Percentiles rank a stretch among this genome's conserved stretches.
phyloP scores from a whole-genome alignment of 805 yeast genomes.

The Ogataea parapolymorpha region DNA sequence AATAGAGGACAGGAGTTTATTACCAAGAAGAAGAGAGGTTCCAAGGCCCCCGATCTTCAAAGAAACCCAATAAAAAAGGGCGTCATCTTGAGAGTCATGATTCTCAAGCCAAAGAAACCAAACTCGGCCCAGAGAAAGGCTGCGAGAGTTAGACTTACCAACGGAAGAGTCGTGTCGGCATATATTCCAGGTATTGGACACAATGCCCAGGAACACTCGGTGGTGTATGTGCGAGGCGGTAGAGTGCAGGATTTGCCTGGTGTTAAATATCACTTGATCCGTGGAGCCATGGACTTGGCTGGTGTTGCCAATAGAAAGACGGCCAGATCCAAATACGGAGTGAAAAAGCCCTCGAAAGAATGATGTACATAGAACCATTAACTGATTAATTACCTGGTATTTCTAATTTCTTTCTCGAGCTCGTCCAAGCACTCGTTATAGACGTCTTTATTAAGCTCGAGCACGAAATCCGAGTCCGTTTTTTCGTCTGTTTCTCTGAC shows the following conservation, averaged over 20 bases:
- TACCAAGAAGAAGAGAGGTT: slow-evolving; percentile 36
- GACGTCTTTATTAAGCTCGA: slow-evolving; percentile 33
- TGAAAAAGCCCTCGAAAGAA: slow-evolving; percentile 67
- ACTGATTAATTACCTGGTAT: slow-evolving; percentile 6
- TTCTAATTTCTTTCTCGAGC: slow-evolving; percentile 41
- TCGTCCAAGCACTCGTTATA: slow-evolving; percentile 45
- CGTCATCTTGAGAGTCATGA: slow-evolving; percentile 90
- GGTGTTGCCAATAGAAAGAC: slow-evolving; percentile 93
- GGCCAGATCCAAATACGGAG: slow-evolving; percentile 92
- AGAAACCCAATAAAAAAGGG: slow-evolving; percentile 87
- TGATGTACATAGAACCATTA: slow-evolving; percentile 11
- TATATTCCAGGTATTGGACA: slow-evolving; percentile 99
- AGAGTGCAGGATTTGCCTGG: slow-evolving; percentile 98
- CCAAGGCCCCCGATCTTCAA: slow-evolving; percentile 79
- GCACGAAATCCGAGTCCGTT: slow-evolving; percentile 25
- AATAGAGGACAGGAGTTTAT: slow-evolving; percentile 57
- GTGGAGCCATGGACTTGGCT: slow-evolving; percentile 90
- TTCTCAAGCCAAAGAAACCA: slow-evolving; percentile 95
- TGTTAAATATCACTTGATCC: slow-evolving; percentile 87
- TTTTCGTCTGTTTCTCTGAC: slow-evolving; percentile 19
- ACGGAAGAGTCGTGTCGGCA: slow-evolving; percentile 85
- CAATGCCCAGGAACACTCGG: slow-evolving; percentile 96
- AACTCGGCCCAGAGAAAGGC: slow-evolving; percentile 98
- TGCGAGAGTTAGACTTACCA: slow-evolving; percentile 87
- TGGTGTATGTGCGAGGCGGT: slow-evolving; percentile 96